Base-by-base conservation (phyloP, 176 grass and related monocot genomes). In the Cocos nucifera region DNA sequence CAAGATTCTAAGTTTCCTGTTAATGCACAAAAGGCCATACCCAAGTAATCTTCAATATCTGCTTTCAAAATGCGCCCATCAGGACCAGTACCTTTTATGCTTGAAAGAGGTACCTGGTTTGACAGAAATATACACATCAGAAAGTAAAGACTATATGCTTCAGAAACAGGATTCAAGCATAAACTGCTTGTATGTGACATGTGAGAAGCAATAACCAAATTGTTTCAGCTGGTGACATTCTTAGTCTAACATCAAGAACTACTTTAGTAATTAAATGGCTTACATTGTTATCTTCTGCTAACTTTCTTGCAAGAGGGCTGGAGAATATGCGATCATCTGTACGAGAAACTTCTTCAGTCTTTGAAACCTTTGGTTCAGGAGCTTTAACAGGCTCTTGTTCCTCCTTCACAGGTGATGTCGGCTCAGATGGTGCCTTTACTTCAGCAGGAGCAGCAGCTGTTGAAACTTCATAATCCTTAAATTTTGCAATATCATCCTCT, bases 11-110 rank as follows among this genome's bases (percentile, higher is more conserved):
- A 12, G 10, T 44, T 44, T 44, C 35, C 35, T 44, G 35, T 44
- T 12, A 25, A 49, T 44, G 39, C 5, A 20, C 69, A 49, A 63
- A 73, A 73, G 59, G 51, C 18, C 66, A 80, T 82, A 97, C 92
- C 84, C 70, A 97, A 67, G 73, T 97, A 91, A 73, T 91, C 92
- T 78, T 91, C 92, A 80, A 97, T 72, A 78, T 97, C 92, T 59
- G 81, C 87, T 72, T 91, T 97, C 54, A 97, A 62, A 82, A 97
- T 97, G 49, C 86, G 80, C 17, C 92, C 92, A 75, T 85, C 92
- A 82, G 75, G 92, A 67, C 92, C 92, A 65, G 87, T 97, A 53
- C 92, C 92, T 74, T 91, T 91, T 64, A 97, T 69, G 54, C 78
- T 91, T 66, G 80, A 83, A 49, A 97, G 81, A 61, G 84, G 72